phyloP scores from a whole-genome alignment of 2,329 filamentous ascomycete genomes.

The Penicillium sp. region DNA sequence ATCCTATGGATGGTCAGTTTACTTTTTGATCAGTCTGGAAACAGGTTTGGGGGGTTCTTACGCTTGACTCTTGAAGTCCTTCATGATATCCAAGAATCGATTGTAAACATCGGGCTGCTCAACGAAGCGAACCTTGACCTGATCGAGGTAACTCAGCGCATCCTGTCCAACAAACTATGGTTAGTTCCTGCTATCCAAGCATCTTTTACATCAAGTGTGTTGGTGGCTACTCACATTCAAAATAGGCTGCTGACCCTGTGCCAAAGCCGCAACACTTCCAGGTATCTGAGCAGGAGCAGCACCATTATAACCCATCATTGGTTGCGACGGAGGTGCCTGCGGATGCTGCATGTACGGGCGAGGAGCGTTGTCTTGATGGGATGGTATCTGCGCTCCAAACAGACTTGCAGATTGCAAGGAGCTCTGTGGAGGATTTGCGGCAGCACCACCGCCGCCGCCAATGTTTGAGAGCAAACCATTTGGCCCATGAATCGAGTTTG shows the following conservation, averaged over 20 bases:
- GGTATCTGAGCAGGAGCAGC: conserved; percentile 42
- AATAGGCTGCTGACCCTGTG: conserved; percentile 80
- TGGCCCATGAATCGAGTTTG: conserved; percentile 83
- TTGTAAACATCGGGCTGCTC: conserved; percentile 98
- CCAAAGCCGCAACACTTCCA: conserved; percentile 55
- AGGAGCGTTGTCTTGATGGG: conserved; percentile 50
- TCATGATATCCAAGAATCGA: conserved; percentile 97
- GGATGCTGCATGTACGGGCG: conserved; percentile 61
- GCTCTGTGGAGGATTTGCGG: conserved; percentile 50
- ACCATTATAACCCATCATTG: conserved; percentile 49
- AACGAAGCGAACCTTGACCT: conserved; percentile 96
- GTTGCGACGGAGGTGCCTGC: conserved; percentile 50
- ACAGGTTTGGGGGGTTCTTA: conserved; percentile 51
- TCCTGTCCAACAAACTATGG: conserved; percentile 43
- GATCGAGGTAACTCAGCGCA: conserved; percentile 92
- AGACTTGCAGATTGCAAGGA: conserved; percentile 58
- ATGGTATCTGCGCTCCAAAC: conserved; percentile 66
- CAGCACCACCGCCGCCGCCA: conserved; percentile 55
- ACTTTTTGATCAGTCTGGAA: neutral
- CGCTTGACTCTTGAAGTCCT: conserved; percentile 98
- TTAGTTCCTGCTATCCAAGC: neutral
- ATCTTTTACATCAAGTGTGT: neutral
- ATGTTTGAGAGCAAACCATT: conserved; percentile 80
- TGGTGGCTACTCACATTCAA: conserved; percentile 52
- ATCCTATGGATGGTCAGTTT: conserved; percentile 53